Conservation (phyloP, 148 eudicot species). For the Vaccinium darrowii region DNA sequence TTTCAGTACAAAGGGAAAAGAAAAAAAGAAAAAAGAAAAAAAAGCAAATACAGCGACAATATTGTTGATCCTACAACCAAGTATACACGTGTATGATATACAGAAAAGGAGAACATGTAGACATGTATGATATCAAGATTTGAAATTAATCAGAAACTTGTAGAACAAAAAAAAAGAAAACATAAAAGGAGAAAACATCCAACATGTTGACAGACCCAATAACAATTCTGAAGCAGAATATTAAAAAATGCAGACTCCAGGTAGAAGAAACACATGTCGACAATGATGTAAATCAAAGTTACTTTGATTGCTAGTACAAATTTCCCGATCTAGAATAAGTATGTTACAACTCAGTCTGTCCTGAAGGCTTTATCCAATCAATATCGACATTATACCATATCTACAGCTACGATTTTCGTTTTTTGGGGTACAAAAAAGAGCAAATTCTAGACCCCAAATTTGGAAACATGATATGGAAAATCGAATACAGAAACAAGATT, state of each 20-base stretch:
- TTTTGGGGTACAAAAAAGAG: too few relatives aligned
- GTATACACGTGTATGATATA: too few relatives aligned
- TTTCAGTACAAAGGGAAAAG: too few relatives aligned
- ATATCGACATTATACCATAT: constrained; percentile 42
- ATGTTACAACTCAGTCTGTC: constrained; percentile 30
- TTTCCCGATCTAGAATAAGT: neutral
- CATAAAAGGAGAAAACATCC: neutral
- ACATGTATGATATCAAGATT: neutral
- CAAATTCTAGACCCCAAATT: too few relatives aligned
- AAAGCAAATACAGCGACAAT: too few relatives aligned
- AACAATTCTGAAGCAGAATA: neutral
- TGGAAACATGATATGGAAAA: too few relatives aligned
- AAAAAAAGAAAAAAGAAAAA: too few relatives aligned
- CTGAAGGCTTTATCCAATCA: constrained; percentile 95
- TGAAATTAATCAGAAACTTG: neutral
- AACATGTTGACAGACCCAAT: neutral
- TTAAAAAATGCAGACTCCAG: neutral
- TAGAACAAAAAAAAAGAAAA: neutral
- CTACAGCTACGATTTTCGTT: too few relatives aligned
- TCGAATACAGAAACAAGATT: too few relatives aligned
- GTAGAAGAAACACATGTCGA: neutral
- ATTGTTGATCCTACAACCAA: too few relatives aligned
- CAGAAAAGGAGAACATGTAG: too few relatives aligned
- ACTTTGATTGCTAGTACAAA: constrained; percentile 12
- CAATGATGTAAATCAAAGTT: neutral